Percentiles rank a stretch among this genome's conserved stretches.
Conservation (phyloP, 2,329 filamentous ascomycete genomes). For the Diplodia mutila region DNA sequence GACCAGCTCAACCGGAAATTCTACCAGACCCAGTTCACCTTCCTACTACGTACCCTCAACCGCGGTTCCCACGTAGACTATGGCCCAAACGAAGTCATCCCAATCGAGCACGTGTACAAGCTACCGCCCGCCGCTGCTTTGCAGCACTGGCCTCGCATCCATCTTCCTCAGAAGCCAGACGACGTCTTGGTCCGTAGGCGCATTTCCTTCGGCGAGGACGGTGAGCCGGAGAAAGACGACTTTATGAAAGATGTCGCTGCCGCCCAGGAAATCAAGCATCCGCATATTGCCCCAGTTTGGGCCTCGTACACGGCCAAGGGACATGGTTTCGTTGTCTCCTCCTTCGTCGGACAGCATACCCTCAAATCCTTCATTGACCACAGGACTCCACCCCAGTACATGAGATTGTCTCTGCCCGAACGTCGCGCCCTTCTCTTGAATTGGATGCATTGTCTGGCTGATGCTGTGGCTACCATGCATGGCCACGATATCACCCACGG, state of each 20-base stretch:
- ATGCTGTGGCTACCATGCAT: slow-evolving; percentile 71
- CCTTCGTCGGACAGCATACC: slow-evolving; percentile 67
- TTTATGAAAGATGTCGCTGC: slow-evolving; percentile 65
- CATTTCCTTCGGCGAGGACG: slow-evolving; percentile 55
- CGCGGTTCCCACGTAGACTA: slow-evolving; percentile 67
- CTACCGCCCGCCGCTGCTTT: slow-evolving; percentile 53
- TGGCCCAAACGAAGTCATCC: slow-evolving; percentile 68
- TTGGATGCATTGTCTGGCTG: slow-evolving; percentile 75
- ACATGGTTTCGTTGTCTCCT: slow-evolving; percentile 67
- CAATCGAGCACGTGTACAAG: slow-evolving; percentile 68
- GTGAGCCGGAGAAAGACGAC: slow-evolving; percentile 44
- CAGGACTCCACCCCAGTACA: slow-evolving; percentile 62
- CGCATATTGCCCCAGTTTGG: slow-evolving; percentile 72
- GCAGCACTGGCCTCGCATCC: slow-evolving; percentile 62
- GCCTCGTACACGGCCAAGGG: slow-evolving; percentile 70
- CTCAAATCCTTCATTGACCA: slow-evolving; percentile 69
- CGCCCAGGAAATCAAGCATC: slow-evolving; percentile 64
- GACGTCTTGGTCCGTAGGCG: slow-evolving; percentile 62
- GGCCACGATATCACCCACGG: slow-evolving; percentile 66
- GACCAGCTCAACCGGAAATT: slow-evolving; percentile 70
- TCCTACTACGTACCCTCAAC: slow-evolving; percentile 66
- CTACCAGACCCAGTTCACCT: slow-evolving; percentile 71
- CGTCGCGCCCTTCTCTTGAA: slow-evolving; percentile 66
- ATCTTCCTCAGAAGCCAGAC: slow-evolving; percentile 64
- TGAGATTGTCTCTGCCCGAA: slow-evolving; percentile 63